phyloP scores from a whole-genome alignment of 2,329 filamentous ascomycete genomes.

The Teratosphaeria pseudoeucalypti region DNA sequence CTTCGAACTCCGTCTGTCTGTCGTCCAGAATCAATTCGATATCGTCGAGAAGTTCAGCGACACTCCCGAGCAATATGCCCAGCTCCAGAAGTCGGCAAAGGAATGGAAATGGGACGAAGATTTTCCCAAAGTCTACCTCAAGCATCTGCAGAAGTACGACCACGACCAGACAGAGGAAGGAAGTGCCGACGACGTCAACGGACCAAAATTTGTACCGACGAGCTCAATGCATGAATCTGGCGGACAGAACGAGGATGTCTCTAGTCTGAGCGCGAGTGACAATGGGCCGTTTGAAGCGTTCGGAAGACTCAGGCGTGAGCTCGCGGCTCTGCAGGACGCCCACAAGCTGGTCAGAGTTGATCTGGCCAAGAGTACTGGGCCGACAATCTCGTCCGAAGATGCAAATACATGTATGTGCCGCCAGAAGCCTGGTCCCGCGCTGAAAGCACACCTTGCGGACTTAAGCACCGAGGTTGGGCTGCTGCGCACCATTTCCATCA shows the following conservation, averaged over 20 bases:
- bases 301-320: neutral
- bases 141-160: neutral
- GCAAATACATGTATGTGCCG: too few species aligned
- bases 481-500: neutral
- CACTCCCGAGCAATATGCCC: neutral
- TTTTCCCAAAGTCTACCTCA: neutral
- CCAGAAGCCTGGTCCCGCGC: too few species aligned
- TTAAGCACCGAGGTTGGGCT: neutral
- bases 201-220: neutral
- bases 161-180: too few species aligned
- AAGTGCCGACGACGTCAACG: too few species aligned
- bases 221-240: neutral
- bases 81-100: neutral
- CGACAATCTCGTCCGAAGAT: too few species aligned
- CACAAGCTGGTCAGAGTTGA: too few species aligned
- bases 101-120: neutral
- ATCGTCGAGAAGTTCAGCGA: neutral
- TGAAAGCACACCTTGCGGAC: neutral
- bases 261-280: neutral
- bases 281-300: too few species aligned
- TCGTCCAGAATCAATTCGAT: neutral
- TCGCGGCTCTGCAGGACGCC: too few species aligned
- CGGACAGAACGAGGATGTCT: too few species aligned
- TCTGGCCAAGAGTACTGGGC: too few species aligned
- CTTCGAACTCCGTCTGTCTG: neutral